Evolutionary conservation across 1,284 basidiomycete species (phyloP).

Genomic region (Ustilago hordei): DNA sequence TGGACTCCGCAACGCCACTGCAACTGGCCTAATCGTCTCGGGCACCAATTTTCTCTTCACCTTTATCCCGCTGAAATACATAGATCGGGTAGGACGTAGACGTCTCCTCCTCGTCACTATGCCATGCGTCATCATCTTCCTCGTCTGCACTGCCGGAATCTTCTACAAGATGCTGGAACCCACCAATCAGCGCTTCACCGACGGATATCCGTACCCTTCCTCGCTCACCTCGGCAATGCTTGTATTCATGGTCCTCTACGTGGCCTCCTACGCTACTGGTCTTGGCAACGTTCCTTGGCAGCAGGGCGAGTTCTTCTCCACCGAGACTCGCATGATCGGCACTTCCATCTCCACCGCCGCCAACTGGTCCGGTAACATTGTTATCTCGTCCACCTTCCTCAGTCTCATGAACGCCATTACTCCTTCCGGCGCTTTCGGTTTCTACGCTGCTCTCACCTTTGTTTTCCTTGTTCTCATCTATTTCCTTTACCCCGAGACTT

Average conservation of each 20-base stretch:
- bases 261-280: slow-evolving; percentile 79
- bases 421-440: slow-evolving; percentile 75
- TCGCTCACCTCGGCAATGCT: slow-evolving; percentile 80
- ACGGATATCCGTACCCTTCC: slow-evolving; percentile 76
- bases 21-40: slow-evolving; percentile 66
- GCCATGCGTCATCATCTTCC: slow-evolving; percentile 81
- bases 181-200: slow-evolving; percentile 77
- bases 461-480: slow-evolving; percentile 79
- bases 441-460: slow-evolving; percentile 81
- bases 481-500: slow-evolving; percentile 71
- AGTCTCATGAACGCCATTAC: slow-evolving; percentile 81
- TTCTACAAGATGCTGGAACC: slow-evolving; percentile 80
- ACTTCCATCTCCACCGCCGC: slow-evolving; percentile 78
- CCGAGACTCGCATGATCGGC: slow-evolving; percentile 80
- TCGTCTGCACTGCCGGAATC: slow-evolving; percentile 78
- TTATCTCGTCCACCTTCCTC: slow-evolving; percentile 82
- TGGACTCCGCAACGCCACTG: slow-evolving; percentile 69
- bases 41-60: slow-evolving; percentile 78
- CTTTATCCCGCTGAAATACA: slow-evolving; percentile 78
- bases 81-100: slow-evolving; percentile 82
- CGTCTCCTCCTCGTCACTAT: slow-evolving; percentile 81
- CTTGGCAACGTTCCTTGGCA: slow-evolving; percentile 85
- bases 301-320: slow-evolving; percentile 82
- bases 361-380: slow-evolving; percentile 83
- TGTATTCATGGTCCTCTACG: slow-evolving; percentile 82